Base-by-base conservation (phyloP, 1,139 yeast species). In the Candida labiduridarum region DNA sequence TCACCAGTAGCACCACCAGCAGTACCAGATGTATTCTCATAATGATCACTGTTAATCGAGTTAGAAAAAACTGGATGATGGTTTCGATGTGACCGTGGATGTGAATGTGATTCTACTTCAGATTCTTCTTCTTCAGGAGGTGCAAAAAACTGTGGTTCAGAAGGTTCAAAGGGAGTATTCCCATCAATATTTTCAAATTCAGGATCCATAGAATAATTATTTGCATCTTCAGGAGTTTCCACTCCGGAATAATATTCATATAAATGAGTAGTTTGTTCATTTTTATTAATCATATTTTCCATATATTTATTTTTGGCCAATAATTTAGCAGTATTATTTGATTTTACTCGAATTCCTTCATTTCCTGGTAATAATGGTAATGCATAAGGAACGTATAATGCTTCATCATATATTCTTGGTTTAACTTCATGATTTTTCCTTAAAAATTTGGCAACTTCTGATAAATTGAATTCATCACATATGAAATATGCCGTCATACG, bases 401-500 rank as follows among this genome's bases (percentile, higher is more conserved):
- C 96, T 60, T 92, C 98, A 65, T 92, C 97, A 60, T 92, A 92
- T 27, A 88, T 66, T 53, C 97, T 72, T 1, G 97, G 96, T 22
- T 89, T 80, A 2, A 91, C 96, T 60, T 85, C 85, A 65, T 92
- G 98, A 48, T 85, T 78, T 14, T 79, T 76, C 43, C 80, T 74
- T 41, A 92, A 68, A 60, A 89, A 92, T 49, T 79, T 77, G 1
- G 87, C 78, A 1, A 90, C 83, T 2, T 82, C 75, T 38, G 78
- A 76, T 48, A 92, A 69, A 59, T 88, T 78, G 62, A 91, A 85
- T 19, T 88, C 90, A 51, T 90, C 97, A 25, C 96, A 85, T 8
- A 91, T 85, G 58, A 90, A 82, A 65, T 92, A 92, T 0, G 97
- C 97, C 0, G 98, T 91, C 57, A 91, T 90, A 52, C 98, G 70